Conservation (phyloP, 2,329 filamentous ascomycete genomes). For the Dactylellina leptospora region DNA sequence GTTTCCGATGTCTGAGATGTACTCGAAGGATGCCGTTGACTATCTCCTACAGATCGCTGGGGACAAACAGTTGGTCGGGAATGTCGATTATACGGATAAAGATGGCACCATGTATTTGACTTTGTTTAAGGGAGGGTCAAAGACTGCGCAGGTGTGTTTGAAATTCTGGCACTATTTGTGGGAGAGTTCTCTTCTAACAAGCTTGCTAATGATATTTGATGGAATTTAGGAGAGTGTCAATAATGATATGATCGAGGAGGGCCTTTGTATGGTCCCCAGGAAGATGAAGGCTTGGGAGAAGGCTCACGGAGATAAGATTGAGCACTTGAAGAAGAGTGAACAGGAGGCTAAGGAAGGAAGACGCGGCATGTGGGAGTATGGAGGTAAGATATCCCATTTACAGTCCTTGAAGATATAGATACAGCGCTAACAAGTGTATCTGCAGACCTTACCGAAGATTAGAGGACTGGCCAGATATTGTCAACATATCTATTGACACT, state of each 20-base stretch:
- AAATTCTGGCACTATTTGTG: slow-evolving; percentile 3
- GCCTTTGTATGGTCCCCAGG: slow-evolving; percentile 86
- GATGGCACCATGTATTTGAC: slow-evolving; percentile 87
- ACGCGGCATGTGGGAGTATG: slow-evolving; percentile 97
- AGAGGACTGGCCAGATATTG: background rate
- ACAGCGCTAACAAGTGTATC: background rate
- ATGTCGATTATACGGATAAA: slow-evolving; percentile 82
- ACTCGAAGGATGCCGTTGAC: slow-evolving; percentile 79
- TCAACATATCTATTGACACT: background rate
- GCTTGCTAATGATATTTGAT: background rate
- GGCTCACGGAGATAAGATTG: slow-evolving; percentile 65
- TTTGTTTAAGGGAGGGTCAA: slow-evolving; percentile 71
- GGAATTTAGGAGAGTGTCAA: slow-evolving; percentile 80
- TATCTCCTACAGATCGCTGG: slow-evolving; percentile 78
- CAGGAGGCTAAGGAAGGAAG: slow-evolving; percentile 80
- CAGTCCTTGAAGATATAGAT: background rate
- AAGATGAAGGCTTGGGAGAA: slow-evolving; percentile 94
- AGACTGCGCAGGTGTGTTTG: slow-evolving; percentile 36
- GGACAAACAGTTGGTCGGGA: slow-evolving; percentile 80
- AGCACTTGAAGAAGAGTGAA: slow-evolving; percentile 75
- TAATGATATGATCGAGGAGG: slow-evolving; percentile 82
- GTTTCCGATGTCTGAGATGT: slow-evolving; percentile 82
- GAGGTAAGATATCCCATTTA: slow-evolving; percentile 63
- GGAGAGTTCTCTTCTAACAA: background rate
- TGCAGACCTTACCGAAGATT: slow-evolving; percentile 49